A percentile compares a stretch with the other conserved stretches of the same genome.
Evolutionary conservation across 1,284 basidiomycete species (phyloP).

Genomic region (Lentinula novae-zelandiae): DNA sequence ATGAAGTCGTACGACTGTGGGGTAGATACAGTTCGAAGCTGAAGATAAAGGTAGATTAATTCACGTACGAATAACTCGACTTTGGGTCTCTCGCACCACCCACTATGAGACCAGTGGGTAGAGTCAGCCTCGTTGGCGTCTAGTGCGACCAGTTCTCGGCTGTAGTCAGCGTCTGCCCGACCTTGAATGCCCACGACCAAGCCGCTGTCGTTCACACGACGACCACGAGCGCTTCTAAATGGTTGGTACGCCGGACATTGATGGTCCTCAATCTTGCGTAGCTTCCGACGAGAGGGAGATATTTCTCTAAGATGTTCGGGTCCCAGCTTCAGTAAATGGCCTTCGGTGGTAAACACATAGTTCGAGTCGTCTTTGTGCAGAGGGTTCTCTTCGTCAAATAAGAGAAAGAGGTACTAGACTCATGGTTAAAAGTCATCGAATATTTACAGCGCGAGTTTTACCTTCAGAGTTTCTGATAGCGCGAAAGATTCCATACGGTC

Average conservation of each 20-base stretch:
- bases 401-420: constrained; percentile 79
- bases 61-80: constrained; percentile 68
- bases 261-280: constrained; percentile 63
- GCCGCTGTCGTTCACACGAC: constrained; percentile 34
- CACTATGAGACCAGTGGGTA: constrained; percentile 57
- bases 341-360: constrained; percentile 90
- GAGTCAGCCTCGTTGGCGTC: constrained; percentile 47
- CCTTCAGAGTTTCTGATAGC: constrained; percentile 88
- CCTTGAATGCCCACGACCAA: constrained; percentile 66
- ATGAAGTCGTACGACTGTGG: constrained; percentile 75
- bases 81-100: constrained; percentile 70
- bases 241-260: constrained; percentile 71
- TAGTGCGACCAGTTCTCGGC: constrained; percentile 60
- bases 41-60: neutral
- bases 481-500: constrained; percentile 94
- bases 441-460: constrained; percentile 23
- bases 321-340: constrained; percentile 79
- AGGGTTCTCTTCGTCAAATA: constrained; percentile 85
- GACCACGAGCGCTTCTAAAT: constrained; percentile 31
- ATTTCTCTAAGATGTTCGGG: constrained; percentile 48
- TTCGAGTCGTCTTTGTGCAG: constrained; percentile 74
- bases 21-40: constrained; percentile 5
- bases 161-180: constrained; percentile 76
- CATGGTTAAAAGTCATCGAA: neutral
- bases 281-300: constrained; percentile 53